Conservation (phyloP, 352 stramenopile species). For the Nothophytophthora sp. region DNA sequence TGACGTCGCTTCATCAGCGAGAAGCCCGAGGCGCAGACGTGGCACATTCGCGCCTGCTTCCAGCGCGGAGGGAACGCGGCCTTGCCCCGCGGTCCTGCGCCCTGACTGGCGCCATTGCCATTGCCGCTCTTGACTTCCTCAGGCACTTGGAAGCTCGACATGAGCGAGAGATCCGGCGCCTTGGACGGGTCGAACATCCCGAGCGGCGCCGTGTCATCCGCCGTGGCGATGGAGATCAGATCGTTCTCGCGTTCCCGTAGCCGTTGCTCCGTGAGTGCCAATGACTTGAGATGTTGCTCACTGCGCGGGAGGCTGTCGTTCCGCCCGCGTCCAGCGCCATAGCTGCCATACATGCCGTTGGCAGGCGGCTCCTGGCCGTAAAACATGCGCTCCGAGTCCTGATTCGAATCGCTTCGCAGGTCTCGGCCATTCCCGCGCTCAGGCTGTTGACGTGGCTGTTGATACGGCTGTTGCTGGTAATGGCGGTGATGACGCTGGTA, state of each 20-base stretch:
- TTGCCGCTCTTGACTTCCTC: constrained; percentile 25
- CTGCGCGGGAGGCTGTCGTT: constrained; percentile 24
- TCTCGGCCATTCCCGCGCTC: constrained; percentile 11
- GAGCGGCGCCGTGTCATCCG: constrained; percentile 46
- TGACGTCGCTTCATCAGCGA: constrained; percentile 73
- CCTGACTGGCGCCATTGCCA: constrained; percentile 2
- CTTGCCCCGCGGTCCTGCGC: constrained; percentile 34
- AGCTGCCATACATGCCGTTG: constrained; percentile 32
- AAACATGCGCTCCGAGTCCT: constrained; percentile 30
- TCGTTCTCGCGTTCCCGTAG: constrained; percentile 71
- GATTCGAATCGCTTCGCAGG: constrained; percentile 28
- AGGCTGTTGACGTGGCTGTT: constrained; percentile 21
- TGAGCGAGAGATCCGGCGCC: constrained; percentile 17
- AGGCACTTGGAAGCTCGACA: constrained; percentile 22
- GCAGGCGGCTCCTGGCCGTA: constrained; percentile 18
- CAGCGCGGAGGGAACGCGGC: constrained; percentile 70
- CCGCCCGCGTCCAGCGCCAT: constrained; percentile 6
- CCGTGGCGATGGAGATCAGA: constrained; percentile 51
- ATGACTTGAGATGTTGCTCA: constrained; percentile 50
- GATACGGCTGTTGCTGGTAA: constrained; percentile 27
- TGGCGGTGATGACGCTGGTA: constrained; percentile 41
- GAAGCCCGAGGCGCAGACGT: constrained; percentile 66
- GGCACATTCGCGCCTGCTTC: constrained; percentile 73
- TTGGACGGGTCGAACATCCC: constrained; percentile 36
- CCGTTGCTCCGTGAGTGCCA: constrained; percentile 64